phyloP scores from a whole-genome alignment of 2,329 filamentous ascomycete genomes.

The Colletotrichum falcatum region DNA sequence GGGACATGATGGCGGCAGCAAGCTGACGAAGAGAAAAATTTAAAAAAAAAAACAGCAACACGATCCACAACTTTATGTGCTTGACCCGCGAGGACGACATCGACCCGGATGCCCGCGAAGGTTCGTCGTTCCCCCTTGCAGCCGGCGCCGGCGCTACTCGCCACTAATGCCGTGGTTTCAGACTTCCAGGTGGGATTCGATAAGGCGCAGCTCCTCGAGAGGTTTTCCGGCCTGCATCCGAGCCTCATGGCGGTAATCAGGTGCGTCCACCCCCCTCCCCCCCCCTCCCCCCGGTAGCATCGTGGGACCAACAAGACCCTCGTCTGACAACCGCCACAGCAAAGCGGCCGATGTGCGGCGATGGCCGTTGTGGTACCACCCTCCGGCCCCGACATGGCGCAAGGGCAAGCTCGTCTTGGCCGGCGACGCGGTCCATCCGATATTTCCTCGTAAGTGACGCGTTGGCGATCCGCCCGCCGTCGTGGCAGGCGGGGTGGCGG shows the following conservation, averaged over 20 bases:
- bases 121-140: background rate
- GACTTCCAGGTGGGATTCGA: constrained; percentile 43
- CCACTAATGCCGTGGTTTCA: background rate
- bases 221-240: constrained; percentile 47
- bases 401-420: constrained; percentile 49
- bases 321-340: constrained; percentile 39
- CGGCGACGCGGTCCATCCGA: constrained; percentile 55
- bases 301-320: background rate
- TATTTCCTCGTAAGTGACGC: constrained; percentile 50
- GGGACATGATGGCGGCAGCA: no score
- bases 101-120: constrained; percentile 31
- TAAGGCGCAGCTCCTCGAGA: constrained; percentile 44
- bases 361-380: constrained; percentile 52
- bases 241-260: constrained; percentile 46
- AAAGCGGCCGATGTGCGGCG: constrained; percentile 51
- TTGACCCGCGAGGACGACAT: constrained; percentile 47
- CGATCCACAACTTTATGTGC: constrained; percentile 51
- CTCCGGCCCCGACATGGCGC: constrained; percentile 49
- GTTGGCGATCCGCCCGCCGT: constrained; percentile 16
- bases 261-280: no score
- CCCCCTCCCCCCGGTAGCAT: background rate
- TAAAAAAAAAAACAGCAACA: constrained; percentile 47
- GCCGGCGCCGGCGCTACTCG: no score
- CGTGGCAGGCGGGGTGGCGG: background rate
- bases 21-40: no score